Evolutionary conservation across 2,329 filamentous ascomycete genomes (phyloP).

Genomic region (Neonectria hederae): DNA sequence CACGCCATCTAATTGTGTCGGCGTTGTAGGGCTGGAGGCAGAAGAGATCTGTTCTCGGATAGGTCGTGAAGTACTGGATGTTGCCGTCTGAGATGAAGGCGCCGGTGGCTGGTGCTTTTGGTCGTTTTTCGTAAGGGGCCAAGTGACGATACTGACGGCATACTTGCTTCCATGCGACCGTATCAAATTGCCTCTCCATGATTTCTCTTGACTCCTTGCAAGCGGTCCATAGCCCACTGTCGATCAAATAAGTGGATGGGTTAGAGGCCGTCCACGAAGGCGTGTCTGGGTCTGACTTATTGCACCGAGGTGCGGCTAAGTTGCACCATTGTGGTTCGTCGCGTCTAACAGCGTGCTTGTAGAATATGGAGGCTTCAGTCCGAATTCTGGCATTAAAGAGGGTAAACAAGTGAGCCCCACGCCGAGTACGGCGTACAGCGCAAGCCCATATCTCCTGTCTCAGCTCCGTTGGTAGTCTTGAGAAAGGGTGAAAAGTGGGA

Average conservation of each 20-base stretch:
- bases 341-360: background rate
- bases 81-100: background rate
- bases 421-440: background rate
- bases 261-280: background rate
- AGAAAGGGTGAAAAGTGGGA: background rate
- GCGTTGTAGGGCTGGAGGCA: background rate
- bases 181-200: background rate
- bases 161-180: background rate
- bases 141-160: background rate
- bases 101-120: background rate
- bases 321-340: background rate
- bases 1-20: background rate
- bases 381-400: background rate
- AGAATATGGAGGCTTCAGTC: background rate
- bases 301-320: background rate
- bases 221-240: background rate
- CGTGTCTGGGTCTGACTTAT: background rate
- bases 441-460: background rate
- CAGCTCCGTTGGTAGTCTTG: background rate
- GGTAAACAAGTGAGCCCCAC: background rate
- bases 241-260: background rate
- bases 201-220: background rate
- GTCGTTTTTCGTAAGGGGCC: background rate
- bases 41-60: background rate
- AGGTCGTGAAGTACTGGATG: background rate